A percentile compares a stretch with the other conserved stretches of the same genome.
Conservation (phyloP, 768 basidiomycete genomes). For the Lactarius tabidus region DNA sequence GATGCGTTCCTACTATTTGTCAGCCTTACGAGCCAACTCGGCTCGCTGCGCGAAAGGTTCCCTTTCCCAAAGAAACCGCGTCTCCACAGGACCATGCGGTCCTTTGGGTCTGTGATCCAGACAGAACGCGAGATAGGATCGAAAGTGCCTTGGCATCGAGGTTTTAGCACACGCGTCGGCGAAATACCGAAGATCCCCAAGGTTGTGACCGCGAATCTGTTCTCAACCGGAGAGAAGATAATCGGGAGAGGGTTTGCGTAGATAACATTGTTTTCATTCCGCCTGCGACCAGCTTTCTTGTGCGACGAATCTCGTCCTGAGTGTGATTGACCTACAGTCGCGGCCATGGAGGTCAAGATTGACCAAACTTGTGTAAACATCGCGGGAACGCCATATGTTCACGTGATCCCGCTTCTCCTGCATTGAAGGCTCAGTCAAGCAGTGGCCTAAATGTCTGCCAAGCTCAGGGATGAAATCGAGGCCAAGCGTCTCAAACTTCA, state of each 20-base stretch:
- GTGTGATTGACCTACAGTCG: slow-evolving; percentile 16
- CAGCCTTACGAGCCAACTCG: slow-evolving; percentile 84
- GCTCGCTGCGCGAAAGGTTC: slow-evolving; percentile 89
- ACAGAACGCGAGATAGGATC: slow-evolving; percentile 82
- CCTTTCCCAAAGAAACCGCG: slow-evolving; percentile 98
- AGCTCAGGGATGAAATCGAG: slow-evolving; percentile 83
- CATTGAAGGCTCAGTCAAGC: background rate
- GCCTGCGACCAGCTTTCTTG: slow-evolving; percentile 50
- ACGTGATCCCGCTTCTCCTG: background rate
- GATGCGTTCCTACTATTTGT: slow-evolving; percentile 54
- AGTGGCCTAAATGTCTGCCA: slow-evolving; percentile 48
- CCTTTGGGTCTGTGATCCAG: slow-evolving; percentile 66
- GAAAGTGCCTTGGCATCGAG: slow-evolving; percentile 71
- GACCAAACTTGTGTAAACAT: slow-evolving; percentile 28
- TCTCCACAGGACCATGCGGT: slow-evolving; percentile 74
- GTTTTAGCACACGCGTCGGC: slow-evolving; percentile 59
- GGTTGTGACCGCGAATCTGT: slow-evolving; percentile 36
- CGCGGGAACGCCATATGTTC: slow-evolving; percentile 15
- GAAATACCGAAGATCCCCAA: slow-evolving; percentile 49
- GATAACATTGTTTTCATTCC: slow-evolving; percentile 60
- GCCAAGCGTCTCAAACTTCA: slow-evolving; percentile 86
- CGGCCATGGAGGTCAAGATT: slow-evolving; percentile 38
- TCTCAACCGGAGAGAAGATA: slow-evolving; percentile 44
- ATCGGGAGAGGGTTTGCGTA: slow-evolving; percentile 71
- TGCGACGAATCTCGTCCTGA: slow-evolving; percentile 6